Conservation (phyloP, 2,329 filamentous ascomycete species). For the Bipolaris cookei region DNA sequence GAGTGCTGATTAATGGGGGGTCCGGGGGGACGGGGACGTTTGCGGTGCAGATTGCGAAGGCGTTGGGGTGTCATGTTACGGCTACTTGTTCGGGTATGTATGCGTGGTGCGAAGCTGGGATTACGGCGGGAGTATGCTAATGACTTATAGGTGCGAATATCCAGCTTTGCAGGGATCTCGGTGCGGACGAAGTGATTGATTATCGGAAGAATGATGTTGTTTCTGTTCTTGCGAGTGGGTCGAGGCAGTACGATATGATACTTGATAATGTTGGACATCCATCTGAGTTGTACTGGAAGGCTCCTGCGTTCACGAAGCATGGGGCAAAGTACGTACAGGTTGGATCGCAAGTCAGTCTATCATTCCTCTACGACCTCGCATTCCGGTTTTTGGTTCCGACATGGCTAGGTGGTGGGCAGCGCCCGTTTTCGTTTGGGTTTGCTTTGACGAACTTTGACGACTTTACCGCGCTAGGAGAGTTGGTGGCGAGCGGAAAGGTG, state of each 20-base stretch:
- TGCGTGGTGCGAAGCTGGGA: no score
- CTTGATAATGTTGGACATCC: constrained; percentile 62
- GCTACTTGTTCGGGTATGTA: constrained; percentile 59
- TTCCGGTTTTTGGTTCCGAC: constrained; percentile 33
- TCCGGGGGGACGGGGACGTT: constrained; percentile 66
- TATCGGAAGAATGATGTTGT: constrained; percentile 60
- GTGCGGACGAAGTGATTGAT: constrained; percentile 67
- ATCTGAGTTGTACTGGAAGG: constrained; percentile 28
- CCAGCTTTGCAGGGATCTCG: constrained; percentile 61
- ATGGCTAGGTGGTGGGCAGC: constrained; percentile 57
- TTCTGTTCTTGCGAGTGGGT: constrained; percentile 53
- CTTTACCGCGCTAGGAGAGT: constrained; percentile 55
- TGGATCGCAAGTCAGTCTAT: constrained; percentile 25
- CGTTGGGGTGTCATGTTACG: constrained; percentile 63
- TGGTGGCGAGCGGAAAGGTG: constrained; percentile 63
- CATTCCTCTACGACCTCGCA: constrained; percentile 22
- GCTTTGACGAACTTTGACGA: constrained; percentile 22
- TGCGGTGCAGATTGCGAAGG: constrained; percentile 68
- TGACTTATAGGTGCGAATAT: constrained; percentile 54
- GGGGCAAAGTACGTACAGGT: constrained; percentile 30
- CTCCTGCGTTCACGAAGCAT: constrained; percentile 22
- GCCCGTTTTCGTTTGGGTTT: constrained; percentile 49
- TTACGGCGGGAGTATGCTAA: no score
- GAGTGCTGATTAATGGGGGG: constrained; percentile 68
- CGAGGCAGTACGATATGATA: constrained; percentile 58